Evolutionary conservation across 805 yeast species (phyloP), one percentile per base, ranked within the genome.

Genomic region (Yueomyces sp.): DNA sequence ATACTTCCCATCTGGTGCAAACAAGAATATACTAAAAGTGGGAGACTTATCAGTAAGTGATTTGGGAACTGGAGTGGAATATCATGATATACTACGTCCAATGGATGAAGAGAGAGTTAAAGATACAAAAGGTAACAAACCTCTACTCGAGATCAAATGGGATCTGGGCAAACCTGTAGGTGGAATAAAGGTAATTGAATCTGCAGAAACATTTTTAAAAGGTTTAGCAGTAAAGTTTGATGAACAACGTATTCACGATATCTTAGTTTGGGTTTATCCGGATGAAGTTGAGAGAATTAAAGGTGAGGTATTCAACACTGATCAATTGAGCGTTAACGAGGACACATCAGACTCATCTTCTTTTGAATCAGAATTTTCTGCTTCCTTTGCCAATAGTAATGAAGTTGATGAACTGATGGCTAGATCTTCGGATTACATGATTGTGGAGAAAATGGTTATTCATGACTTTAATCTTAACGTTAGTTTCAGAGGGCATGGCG

Each of bases 151-250:
- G 30, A 46, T 40, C 9, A 45, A 37, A 8, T 87, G 96, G 96
- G 72, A 76, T 12, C 75, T 82, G 78, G 72, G 80, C 41, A 75
- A 74, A 43, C 85, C 92, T 0, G 80, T 87, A 43, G 96, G 95
- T 19, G 96, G 96, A 4, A 85, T 87, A 43, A 73, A 82, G 11
- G 78, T 86, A 26, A 69, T 86, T 65, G 76, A 76, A 46, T 65
- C 70, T 42, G 78, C 84, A 27, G 73, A 73, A 30, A 66, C 84
- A 28, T 60, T 64, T 1, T 56, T 84, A 26, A 71, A 74, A 44
- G 95, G 95, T 1, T 53, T 87, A 48, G 77, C 75, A 49, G 52
- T 87, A 3, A 81, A 79, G 48, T 57, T 87, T 37, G 96, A 87
- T 48, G 81, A 80, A 48, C 64, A 63, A 2, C 12, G 37, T 11